Evolutionary conservation across 108 stramenopile genomes (phyloP), one percentile per base, ranked within the genome.

Genomic region (Chaetoceros tenuissimus): DNA sequence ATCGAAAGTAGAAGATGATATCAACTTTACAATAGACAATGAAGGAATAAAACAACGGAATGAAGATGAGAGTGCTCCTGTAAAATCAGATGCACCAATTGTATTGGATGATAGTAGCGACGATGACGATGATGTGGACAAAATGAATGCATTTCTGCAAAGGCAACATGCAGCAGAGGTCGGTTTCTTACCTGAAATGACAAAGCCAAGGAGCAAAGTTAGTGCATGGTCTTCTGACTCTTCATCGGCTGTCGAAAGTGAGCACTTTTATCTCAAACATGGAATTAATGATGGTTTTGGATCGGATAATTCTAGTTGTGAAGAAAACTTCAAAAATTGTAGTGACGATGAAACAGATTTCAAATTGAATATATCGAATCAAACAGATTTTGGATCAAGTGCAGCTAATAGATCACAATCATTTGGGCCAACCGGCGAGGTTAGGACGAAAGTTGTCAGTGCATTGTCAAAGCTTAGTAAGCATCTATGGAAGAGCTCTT

Each of bases 381-480:
- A 31, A 62, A 62, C 59, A 66, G 18, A 47, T 67, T 71, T 53
- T 13, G 63, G 60, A 7, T 45, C 68, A 3, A 74, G 67, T 3
- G 74, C 75, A 18, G 63, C 63, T 46, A 71, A 60, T 34, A 40
- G 69, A 59, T 25, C 40, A 48, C 30, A 29, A 3, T 48, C 34
- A 22, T 45, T 71, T 20, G 80, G 78, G 0, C 82, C 80, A 5
- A 78, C 67, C 5, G 86, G 75, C 16, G 60, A 69, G 56, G 67
- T 55, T 3, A 60, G 80, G 49, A 64, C 25, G n/a, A 20, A 57
- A n/a, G 79, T 84, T 0, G 50, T 84, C 18, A 55, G 62, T 3
- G 80, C 72, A 13, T 56, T 86, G 21, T 59, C 64, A 28, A 24
- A 28, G 2, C 46, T 86, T 22, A 60, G 71, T 5, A 71, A 59